Percentiles rank a stretch among this genome's conserved stretches.
phyloP scores from a whole-genome alignment of 768 basidiomycete genomes.

The Calvatia gigantea region DNA sequence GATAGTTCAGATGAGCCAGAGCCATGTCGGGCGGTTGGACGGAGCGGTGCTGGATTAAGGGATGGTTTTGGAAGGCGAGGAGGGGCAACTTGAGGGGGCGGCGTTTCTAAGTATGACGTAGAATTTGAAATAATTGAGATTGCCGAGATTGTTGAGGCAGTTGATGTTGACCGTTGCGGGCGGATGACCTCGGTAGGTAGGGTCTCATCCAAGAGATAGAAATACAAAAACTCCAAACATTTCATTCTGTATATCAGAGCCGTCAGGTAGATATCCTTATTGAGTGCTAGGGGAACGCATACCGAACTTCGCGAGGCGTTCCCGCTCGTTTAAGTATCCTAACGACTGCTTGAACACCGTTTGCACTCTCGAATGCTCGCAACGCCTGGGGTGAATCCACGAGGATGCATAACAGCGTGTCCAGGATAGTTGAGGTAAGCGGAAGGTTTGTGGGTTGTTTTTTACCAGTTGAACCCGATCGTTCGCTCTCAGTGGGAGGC shows the following conservation, averaged over 20 bases:
- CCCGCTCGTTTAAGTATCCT: slow-evolving; percentile 82
- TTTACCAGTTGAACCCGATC: slow-evolving; percentile 18
- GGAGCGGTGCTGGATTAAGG: slow-evolving; percentile 31
- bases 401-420: slow-evolving; percentile 83
- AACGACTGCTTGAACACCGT: slow-evolving; percentile 81
- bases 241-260: slow-evolving; percentile 68
- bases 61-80: slow-evolving; percentile 37
- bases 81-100: slow-evolving; percentile 26
- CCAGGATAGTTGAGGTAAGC: slow-evolving; percentile 74
- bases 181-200: slow-evolving; percentile 1
- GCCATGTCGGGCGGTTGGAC: slow-evolving; percentile 35
- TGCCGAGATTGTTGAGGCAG: slow-evolving; percentile 28
- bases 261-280: neutral
- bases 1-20: slow-evolving; percentile 22
- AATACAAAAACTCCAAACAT: slow-evolving; percentile 92
- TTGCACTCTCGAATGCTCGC: slow-evolving; percentile 72
- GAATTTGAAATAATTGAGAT: slow-evolving; percentile 26
- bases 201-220: slow-evolving; percentile 88
- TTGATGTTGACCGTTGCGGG: slow-evolving; percentile 15
- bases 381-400: slow-evolving; percentile 79
- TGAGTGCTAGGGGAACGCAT: slow-evolving; percentile 17
- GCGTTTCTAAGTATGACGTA: slow-evolving; percentile 10
- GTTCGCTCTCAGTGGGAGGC: slow-evolving; percentile 24
- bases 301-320: slow-evolving; percentile 88
- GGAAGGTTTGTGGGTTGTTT: slow-evolving; percentile 27